Evolutionary conservation across 257 asterid genomes (phyloP), one percentile per base, ranked within the genome.

Genomic region (Solanum paucissectum): DNA sequence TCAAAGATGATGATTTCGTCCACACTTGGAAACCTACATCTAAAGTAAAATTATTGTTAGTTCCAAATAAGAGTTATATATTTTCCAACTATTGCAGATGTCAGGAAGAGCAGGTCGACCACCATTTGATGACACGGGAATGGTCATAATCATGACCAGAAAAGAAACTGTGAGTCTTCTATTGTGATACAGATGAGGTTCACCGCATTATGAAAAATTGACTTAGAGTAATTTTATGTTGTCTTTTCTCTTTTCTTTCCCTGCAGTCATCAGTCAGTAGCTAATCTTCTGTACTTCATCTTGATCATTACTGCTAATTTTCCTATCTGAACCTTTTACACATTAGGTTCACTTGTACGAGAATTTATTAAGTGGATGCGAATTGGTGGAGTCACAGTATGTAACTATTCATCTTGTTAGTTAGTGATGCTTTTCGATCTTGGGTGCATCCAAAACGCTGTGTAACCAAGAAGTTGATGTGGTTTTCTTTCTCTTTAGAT

Each of bases 101-200:
- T 93, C 96, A 87, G 99, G 98, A 90, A 94, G 99, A 91, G 99
- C 99, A 73, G 99, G 99, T 69, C 98, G 99, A 87, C 99, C 98
- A 75, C 99, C 98, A 46, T 97, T 95, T 92, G 99, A 97, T 89
- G 98, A 97, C 91, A 94, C 98, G 6, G 99, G 99, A 88, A 92
- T 91, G 89, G 99, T 94, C 92, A 92, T 97, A 90, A 97, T 97
- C 89, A 97, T 97, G 99, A 97, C 99, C 91, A 95, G 99, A 91
- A 95, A 86, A 91, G 99, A 93, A 93, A 95, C 99, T 37, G 99
- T 97, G 92, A 89, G 86, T 88, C 42, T 62, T 66, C 76, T 29
- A 32, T 87, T n/a, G 55, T 33, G 40, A 34, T 44, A 27, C 18
- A 79, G 40, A 27, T 42, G 29, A 79, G 66, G 64, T 44, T 79